phyloP scores from a whole-genome alignment of 352 stramenopile genomes.

The Hyaloperonospora brassicae region DNA sequence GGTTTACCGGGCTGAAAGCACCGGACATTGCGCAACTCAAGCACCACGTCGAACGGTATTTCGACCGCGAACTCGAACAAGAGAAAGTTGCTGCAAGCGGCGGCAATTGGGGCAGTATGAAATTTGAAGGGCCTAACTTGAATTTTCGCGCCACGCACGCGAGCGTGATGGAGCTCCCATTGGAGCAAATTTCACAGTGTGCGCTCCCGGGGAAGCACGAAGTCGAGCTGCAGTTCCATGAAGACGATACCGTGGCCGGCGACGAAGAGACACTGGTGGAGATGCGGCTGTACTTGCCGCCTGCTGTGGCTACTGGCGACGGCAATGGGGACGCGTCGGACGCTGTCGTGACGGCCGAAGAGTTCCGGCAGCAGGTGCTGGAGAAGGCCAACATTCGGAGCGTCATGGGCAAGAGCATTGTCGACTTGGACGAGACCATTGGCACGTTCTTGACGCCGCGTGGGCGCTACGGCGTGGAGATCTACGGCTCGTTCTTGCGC shows the following conservation, averaged over 20 bases:
- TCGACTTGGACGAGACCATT: constrained; percentile 93
- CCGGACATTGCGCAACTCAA: constrained; percentile 59
- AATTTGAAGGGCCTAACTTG: constrained; percentile 86
- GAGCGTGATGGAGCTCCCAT: constrained; percentile 66
- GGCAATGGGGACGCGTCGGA: constrained; percentile 9
- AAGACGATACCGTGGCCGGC: constrained; percentile 94
- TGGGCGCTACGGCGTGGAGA: constrained; percentile 96
- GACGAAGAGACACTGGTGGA: constrained; percentile 91
- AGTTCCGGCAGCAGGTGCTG: constrained; percentile 81
- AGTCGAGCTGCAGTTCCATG: constrained; percentile 98
- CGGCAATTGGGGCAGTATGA: constrained; percentile 91
- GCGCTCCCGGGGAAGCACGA: constrained; percentile 96
- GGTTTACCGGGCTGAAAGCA: constrained; percentile 70
- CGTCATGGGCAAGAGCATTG: constrained; percentile 94
- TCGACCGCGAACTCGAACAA: constrained; percentile 86
- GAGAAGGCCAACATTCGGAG: constrained; percentile 81
- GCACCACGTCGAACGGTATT: constrained; percentile 65
- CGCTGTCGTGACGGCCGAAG: constrained; percentile 54
- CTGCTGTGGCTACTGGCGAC: constrained; percentile 37
- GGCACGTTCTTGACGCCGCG: constrained; percentile 97
- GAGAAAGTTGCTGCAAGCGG: constrained; percentile 84
- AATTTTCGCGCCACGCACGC: constrained; percentile 66
- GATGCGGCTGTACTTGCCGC: constrained; percentile 94
- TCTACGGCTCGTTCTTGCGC: constrained; percentile 95
- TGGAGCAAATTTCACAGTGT: constrained; percentile 76